Percentiles rank a stretch among this genome's conserved stretches.
These are phyloP conservation scores for Cicer arietinum DNA, from an alignment of 306 rosid species.

Conservation along the genomic window DNA sequence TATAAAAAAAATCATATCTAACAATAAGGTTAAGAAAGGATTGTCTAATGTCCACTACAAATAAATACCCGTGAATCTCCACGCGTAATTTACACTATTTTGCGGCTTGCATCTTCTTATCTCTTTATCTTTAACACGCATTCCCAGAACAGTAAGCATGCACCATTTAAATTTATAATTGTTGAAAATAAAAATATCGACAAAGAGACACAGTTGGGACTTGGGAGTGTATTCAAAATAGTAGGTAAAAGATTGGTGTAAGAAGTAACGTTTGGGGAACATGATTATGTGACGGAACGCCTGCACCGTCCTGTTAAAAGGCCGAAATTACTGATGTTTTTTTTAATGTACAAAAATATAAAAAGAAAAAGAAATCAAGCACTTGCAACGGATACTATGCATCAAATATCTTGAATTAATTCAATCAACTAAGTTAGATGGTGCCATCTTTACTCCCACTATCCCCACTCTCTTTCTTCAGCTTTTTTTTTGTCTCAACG, in stretches of 20 bases:
- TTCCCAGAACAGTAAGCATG: not conserved
- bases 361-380: not conserved
- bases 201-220: slow-evolving; percentile 15
- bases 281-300: slow-evolving; percentile 23
- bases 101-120: slow-evolving; percentile 10
- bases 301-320: slow-evolving; percentile 34
- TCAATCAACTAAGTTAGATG: not conserved
- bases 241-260: slow-evolving; percentile 49
- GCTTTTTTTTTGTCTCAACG: slow-evolving; percentile 50
- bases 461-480: slow-evolving; percentile 1
- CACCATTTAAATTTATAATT: too few species aligned
- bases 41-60: slow-evolving; percentile 36
- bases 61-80: slow-evolving; percentile 56
- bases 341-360: not conserved
- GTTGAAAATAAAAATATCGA: not conserved
- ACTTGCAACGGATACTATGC: not conserved
- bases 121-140: not conserved
- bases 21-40: slow-evolving; percentile 28
- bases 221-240: slow-evolving; percentile 36
- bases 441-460: slow-evolving; percentile 14
- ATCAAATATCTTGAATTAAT: not conserved
- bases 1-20: not conserved
- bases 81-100: slow-evolving; percentile 36
- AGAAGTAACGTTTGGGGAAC: slow-evolving; percentile 27
- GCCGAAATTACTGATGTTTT: not conserved